A percentile compares a stretch with the other conserved stretches of the same genome.
phyloP scores from a whole-genome alignment of 2,329 filamentous ascomycete genomes.

The Colletotrichum tanaceti region DNA sequence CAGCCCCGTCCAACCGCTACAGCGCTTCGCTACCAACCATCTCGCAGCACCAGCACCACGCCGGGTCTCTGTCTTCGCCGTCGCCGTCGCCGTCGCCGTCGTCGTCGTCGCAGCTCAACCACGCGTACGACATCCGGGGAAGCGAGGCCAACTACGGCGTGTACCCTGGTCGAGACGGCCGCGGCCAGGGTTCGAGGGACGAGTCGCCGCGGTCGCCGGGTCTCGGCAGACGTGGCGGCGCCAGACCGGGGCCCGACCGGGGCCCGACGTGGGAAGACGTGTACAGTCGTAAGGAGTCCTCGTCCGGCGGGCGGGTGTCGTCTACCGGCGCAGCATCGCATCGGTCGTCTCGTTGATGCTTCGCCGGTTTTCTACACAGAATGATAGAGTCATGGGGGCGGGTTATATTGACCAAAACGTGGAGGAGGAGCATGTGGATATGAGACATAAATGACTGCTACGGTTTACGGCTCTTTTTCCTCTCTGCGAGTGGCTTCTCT shows the following conservation, averaged over 20 bases:
- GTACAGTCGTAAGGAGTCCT: conserved; percentile 11
- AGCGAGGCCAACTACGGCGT: conserved; percentile 24
- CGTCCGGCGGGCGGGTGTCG: background rate
- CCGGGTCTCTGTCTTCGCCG: background rate
- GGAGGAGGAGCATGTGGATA: background rate
- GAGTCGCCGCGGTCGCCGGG: conserved; percentile 28
- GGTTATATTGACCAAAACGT: no score
- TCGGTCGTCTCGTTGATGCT: conserved; percentile 26
- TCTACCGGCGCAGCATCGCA: conserved; percentile 12
- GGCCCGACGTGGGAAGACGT: conserved; percentile 32
- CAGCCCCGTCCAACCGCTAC: conserved; percentile 26
- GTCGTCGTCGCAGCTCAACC: background rate
- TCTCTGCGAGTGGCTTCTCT: accelerated
- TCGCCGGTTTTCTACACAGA: no score
- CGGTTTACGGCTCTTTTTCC: background rate
- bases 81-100: background rate
- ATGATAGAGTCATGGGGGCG: no score
- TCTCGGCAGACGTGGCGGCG: background rate
- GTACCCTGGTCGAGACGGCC: conserved; percentile 3
- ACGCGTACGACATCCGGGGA: conserved; percentile 11
- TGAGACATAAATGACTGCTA: no score
- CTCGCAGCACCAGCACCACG: conserved; percentile 9
- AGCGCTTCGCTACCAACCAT: conserved; percentile 30
- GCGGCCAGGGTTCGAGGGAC: background rate
- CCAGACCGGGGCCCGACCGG: background rate